Evolutionary conservation across 148 eudicot genomes (phyloP), one percentile per base, ranked within the genome.

Genomic region (Pharnaceum exiguum): DNA sequence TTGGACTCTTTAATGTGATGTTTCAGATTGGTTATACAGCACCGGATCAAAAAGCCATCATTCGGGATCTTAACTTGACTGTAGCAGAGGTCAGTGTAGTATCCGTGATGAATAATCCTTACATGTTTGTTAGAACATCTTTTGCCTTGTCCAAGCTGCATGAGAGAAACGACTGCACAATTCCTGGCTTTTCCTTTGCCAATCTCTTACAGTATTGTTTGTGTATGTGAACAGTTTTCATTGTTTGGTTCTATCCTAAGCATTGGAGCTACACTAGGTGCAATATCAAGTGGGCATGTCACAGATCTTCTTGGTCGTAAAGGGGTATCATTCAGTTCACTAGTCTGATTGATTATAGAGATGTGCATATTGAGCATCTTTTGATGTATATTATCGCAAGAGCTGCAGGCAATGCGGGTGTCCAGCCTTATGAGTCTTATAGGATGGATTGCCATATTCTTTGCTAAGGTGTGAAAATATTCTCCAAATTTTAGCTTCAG

Each of bases 231-330:
- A 70, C 65, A 82, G 93, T 85, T 65, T 65, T 85, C 93, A 4
- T 66, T 79, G 63, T 85, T 85, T 55, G 93, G 88, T 38, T 85
- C 93, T 3, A 70, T 85, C 50, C 62, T 85, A 71, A 79, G 81
- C 17, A 65, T 85, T 37, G 93, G 93, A 44, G 88, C 93, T 37
- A 85, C 80, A 80, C 46, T 82, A 33, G 91, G 88, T 17, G 93
- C 88, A 37, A 79, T 85, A 30, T 77, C 85, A 17, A 75, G 87
- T 50, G 93, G 93, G 35, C 69, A 71, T 8, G 71, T 85, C 31
- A 82, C 85, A 13, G 93, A 82, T 60, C 69, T 65, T 19, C 26
- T 79, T 24, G 93, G 93, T 12, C 79, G 93, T 16, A 85, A 79
- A 82, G 77, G 79, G 81, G 88, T 85, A 66, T 77, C 67, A 57